These are phyloP conservation scores for Candida jianshihensis DNA, from an alignment of 805 yeast genomes.

Conservation along the genomic window DNA sequence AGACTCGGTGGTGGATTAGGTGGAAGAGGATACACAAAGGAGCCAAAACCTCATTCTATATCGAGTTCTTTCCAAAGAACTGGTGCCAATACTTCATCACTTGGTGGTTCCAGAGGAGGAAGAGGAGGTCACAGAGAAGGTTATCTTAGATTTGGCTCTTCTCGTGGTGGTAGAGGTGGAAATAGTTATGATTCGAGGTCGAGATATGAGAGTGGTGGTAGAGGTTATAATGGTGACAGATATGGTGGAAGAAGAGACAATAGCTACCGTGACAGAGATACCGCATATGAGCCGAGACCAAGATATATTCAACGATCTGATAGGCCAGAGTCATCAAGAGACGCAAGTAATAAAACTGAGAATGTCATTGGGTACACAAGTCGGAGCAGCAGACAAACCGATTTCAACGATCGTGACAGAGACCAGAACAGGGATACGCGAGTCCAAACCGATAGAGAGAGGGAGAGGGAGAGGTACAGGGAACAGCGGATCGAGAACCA, in stretches of 20 bases:
- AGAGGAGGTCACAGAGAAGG: slow-evolving; percentile 10
- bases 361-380: slow-evolving; percentile 19
- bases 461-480: slow-evolving; percentile 14
- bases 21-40: slow-evolving; percentile 58
- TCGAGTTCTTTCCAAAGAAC: no score
- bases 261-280: slow-evolving; percentile 20
- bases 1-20: slow-evolving; percentile 92
- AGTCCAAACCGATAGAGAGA: slow-evolving; percentile 11
- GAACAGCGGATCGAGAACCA: slow-evolving; percentile 4
- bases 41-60: no score
- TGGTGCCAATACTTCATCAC: neutral
- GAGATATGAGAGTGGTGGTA: slow-evolving; percentile 1
- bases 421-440: slow-evolving; percentile 19
- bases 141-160: slow-evolving; percentile 7
- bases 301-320: slow-evolving; percentile 14
- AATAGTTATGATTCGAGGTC: slow-evolving; percentile 3
- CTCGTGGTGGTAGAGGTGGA: slow-evolving; percentile 7
- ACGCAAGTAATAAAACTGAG: slow-evolving; percentile 8
- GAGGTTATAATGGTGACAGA: slow-evolving; percentile 1
- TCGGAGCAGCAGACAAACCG: slow-evolving; percentile 18
- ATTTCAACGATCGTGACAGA: slow-evolving; percentile 18
- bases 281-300: slow-evolving; percentile 3
- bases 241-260: neutral
- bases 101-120: slow-evolving; percentile 4
- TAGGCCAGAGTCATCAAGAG: slow-evolving; percentile 4